Base-by-base conservation (phyloP, 148 eudicot genomes). In the Mesembryanthemum crystallinum region DNA sequence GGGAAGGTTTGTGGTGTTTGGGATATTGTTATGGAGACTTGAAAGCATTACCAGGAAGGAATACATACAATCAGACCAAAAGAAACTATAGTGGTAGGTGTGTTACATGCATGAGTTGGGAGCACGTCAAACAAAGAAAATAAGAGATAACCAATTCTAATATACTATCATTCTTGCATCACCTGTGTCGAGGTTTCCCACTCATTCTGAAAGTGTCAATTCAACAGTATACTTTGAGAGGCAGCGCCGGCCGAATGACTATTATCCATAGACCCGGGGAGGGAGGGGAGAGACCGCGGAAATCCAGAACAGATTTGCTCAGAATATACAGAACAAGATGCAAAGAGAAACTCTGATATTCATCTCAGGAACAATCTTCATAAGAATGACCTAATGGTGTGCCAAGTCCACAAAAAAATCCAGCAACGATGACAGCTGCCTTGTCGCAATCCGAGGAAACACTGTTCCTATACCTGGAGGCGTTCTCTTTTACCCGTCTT, bases 61-160 rank as follows among this genome's bases (percentile, higher is more conserved):
- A n/a, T n/a, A 12, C 52, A 51, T 32, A 4, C 35, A 54, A 35
- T 21, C 30, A 43, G 1, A 73, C 27, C 14, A 76, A 52, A n/a
- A 10, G 21, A 29, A 58, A 33, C 30, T 68, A 66, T 71, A 81
- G 76, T 75, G 79, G 82, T 25, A 24, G 74, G 42, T 61, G 75
- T 68, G 82, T 75, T 80, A 57, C 49, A 60, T 75, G 65, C 77
- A 52, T 69, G 35, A 79, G 85, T 85, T 82, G 88, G 60, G 30
- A 25, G 77, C 85, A 82, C 88, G 85, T 85, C 69, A 57, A 73
- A 52, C 55, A 42, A 28, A 60, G 28, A 65, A 49, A 76, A 59
- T 35, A 63, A 58, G 25, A 79, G 75, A 74, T 73, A 73, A 74
- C 83, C 21, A 62, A 69, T 63, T 64, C 62, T 35, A n/a, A 64